Evolutionary conservation across 1,284 basidiomycete genomes (phyloP).

Genomic region (Meira miltonrushii): DNA sequence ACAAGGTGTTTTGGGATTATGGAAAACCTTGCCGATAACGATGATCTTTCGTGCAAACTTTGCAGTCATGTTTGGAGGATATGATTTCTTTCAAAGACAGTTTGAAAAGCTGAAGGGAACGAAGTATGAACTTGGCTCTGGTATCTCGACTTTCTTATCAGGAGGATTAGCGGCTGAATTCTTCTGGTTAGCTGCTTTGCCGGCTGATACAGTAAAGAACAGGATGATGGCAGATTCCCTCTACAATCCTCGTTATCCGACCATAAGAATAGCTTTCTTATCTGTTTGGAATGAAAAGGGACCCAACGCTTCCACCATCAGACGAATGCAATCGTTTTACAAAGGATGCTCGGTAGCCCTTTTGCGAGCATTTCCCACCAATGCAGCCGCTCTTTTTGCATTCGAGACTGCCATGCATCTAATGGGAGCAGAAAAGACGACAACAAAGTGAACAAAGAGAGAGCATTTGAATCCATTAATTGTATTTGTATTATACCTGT

Average conservation of each 20-base stretch:
- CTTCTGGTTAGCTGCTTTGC: conserved; percentile 62
- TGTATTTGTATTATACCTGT: background rate
- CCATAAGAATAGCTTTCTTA: conserved; percentile 22
- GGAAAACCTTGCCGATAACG: conserved; percentile 53
- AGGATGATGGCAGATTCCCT: conserved; percentile 57
- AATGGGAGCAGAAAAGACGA: conserved; percentile 40
- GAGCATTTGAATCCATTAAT: background rate
- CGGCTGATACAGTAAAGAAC: conserved; percentile 68
- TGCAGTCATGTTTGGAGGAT: conserved; percentile 47
- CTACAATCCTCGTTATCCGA: conserved; percentile 54
- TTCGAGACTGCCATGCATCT: conserved; percentile 46
- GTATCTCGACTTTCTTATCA: conserved; percentile 65
- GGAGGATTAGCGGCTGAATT: conserved; percentile 56
- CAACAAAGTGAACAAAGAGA: too few species aligned
- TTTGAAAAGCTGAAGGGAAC: conserved; percentile 29
- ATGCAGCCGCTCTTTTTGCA: conserved; percentile 43
- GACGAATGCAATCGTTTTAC: conserved; percentile 27
- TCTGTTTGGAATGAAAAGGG: conserved; percentile 32
- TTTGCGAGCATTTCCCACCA: conserved; percentile 47
- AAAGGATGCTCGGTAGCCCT: conserved; percentile 43
- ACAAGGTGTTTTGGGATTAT: conserved; percentile 47
- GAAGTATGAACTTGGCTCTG: conserved; percentile 60
- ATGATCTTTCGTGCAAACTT: conserved; percentile 52
- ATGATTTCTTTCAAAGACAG: conserved; percentile 42
- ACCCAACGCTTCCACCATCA: conserved; percentile 1